Conservation (phyloP, 75 land plant genomes). For the Adiantum capillusveneris region DNA sequence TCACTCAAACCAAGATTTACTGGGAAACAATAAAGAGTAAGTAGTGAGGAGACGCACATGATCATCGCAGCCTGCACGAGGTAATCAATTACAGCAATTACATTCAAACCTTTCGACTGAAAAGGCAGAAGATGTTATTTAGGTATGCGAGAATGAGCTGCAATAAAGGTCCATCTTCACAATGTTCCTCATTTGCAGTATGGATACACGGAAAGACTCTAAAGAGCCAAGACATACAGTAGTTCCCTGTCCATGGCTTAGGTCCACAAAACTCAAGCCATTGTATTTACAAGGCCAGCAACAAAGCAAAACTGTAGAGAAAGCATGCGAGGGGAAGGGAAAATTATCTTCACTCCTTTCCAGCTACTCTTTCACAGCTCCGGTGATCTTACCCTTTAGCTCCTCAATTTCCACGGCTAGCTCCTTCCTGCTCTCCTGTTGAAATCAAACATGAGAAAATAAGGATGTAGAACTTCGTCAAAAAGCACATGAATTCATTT, state of each 20-base stretch:
- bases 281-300: neutral
- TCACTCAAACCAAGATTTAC: too few species aligned
- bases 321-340: neutral
- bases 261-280: neutral
- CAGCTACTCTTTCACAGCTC: conserved; percentile 15
- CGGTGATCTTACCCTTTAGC: conserved; percentile 73
- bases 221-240: neutral
- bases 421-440: conserved; percentile 78
- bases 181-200: neutral
- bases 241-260: neutral
- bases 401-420: conserved; percentile 66
- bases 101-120: neutral
- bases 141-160: too few species aligned
- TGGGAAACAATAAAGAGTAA: too few species aligned
- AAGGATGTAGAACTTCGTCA: neutral
- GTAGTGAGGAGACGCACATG: too few species aligned
- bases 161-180: neutral
- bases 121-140: too few species aligned
- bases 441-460: neutral
- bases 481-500: neutral
- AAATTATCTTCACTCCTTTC: neutral
- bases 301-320: neutral
- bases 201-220: neutral
- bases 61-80: too few species aligned
- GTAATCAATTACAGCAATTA: neutral